Percentiles rank a stretch among this genome's conserved stretches.
Evolutionary conservation across 768 basidiomycete species (phyloP).

Genomic region (Tulasnella sp.): DNA sequence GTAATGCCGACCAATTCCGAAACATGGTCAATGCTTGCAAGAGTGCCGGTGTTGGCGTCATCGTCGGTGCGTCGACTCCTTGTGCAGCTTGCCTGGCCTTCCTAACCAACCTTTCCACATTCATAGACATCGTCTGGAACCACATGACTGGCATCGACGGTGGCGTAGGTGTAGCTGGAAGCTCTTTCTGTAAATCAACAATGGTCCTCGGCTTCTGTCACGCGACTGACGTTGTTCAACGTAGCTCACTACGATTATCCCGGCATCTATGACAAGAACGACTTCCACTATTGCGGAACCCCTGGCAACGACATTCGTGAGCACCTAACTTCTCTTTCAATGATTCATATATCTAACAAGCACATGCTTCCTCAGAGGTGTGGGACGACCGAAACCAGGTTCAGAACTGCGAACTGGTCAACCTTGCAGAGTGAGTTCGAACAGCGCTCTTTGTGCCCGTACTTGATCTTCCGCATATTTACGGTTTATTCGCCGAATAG

Average conservation of each 20-base stretch:
- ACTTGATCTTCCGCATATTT: not conserved
- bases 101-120: not conserved
- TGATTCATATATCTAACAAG: not conserved
- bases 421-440: slow-evolving; percentile 29
- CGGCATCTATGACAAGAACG: slow-evolving; percentile 28
- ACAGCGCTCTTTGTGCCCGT: not conserved
- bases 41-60: slow-evolving; percentile 26
- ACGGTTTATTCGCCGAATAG: slow-evolving; percentile 31
- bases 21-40: slow-evolving; percentile 29
- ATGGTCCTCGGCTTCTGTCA: not conserved
- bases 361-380: not conserved
- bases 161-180: slow-evolving; percentile 30
- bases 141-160: slow-evolving; percentile 32
- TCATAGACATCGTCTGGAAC: slow-evolving; percentile 28
- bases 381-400: slow-evolving; percentile 28
- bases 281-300: slow-evolving; percentile 29
- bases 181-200: slow-evolving; percentile 1
- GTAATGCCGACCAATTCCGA: slow-evolving; percentile 25
- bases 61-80: not conserved
- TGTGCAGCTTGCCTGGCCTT: not conserved
- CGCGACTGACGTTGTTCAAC: not conserved
- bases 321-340: not conserved
- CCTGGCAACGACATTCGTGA: slow-evolving; percentile 8
- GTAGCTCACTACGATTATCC: slow-evolving; percentile 30
- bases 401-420: slow-evolving; percentile 29